A percentile compares a stretch with the other conserved stretches of the same genome.
Evolutionary conservation across 108 stramenopile genomes (phyloP).

Genomic region (Pseudonitzschia delicatissima): DNA sequence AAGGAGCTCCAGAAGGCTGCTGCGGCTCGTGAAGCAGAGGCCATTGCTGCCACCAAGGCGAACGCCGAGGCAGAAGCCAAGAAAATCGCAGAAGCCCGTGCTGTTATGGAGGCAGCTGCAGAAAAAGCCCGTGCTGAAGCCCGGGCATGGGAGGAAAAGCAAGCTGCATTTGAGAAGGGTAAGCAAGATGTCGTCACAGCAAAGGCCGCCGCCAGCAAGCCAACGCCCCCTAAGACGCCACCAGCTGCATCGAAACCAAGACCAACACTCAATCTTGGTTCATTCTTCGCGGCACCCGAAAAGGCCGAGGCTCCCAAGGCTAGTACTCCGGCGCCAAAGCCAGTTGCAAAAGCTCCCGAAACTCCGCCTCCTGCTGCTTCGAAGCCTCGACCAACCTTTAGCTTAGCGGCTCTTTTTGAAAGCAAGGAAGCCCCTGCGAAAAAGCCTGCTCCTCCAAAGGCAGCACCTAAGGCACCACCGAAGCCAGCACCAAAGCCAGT

Average conservation of each 20-base stretch:
- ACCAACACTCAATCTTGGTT: conserved; percentile 1
- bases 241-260: neutral
- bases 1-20: conserved; percentile 45
- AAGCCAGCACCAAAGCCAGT: conserved; percentile 25
- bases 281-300: neutral
- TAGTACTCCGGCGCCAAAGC: conserved; percentile 5
- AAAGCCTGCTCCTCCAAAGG: conserved; percentile 5
- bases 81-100: conserved; percentile 55
- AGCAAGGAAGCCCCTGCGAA: conserved; percentile 1
- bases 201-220: neutral
- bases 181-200: conserved; percentile 9
- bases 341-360: neutral
- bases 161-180: conserved; percentile 27
- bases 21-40: conserved; percentile 55
- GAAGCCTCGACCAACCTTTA: conserved; percentile 10
- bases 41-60: conserved; percentile 59
- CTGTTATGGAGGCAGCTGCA: conserved; percentile 56
- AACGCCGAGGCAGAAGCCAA: conserved; percentile 59
- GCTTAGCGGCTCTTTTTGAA: conserved; percentile 9
- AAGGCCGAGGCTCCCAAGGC: neutral
- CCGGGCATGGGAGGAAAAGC: conserved; percentile 53
- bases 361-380: neutral
- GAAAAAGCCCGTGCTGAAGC: conserved; percentile 62
- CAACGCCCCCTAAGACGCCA: neutral
- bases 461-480: conserved; percentile 1